Evolutionary conservation across 2,329 filamentous ascomycete species (phyloP).

Genomic region (Sporothrix sp.): DNA sequence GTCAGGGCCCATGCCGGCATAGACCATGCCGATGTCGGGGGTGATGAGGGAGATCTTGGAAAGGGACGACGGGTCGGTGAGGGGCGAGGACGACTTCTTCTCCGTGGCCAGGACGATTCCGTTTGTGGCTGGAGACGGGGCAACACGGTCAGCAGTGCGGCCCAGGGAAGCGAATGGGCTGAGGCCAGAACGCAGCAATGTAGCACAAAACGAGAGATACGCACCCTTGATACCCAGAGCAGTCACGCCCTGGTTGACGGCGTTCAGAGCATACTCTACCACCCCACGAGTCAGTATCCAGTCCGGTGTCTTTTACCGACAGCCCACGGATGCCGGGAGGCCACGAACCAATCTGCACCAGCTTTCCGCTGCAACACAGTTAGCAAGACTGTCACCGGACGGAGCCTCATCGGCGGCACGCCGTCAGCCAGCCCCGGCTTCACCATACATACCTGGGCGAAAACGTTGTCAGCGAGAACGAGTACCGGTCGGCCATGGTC

Average conservation of each 20-base stretch:
- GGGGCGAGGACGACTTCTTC: conserved; percentile 97
- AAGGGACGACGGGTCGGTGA: conserved; percentile 88
- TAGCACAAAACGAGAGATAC: too few relatives aligned
- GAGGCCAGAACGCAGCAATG: too few relatives aligned
- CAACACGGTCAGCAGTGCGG: too few relatives aligned
- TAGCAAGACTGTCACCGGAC: conserved; percentile 2
- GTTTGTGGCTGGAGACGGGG: conserved; percentile 82
- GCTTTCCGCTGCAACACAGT: conserved; percentile 68
- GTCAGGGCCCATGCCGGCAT: conserved; percentile 97
- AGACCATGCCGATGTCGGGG: conserved; percentile 99
- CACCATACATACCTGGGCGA: conserved; percentile 75
- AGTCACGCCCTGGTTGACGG: conserved; percentile 98
- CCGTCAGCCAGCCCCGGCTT: neutral
- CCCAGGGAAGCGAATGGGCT: too few relatives aligned
- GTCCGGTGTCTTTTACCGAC: neutral
- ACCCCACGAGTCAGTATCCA: neutral
- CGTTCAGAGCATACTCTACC: conserved; percentile 95
- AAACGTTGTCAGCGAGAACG: conserved; percentile 98
- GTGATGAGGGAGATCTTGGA: conserved; percentile 98
- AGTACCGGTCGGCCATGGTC: conserved; percentile 94
- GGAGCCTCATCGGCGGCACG: neutral
- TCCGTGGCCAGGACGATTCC: conserved; percentile 97
- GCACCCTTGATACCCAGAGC: conserved; percentile 96
- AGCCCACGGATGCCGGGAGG: neutral
- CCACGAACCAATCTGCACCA: conserved; percentile 79